A percentile compares a stretch with the other conserved stretches of the same genome.
These are phyloP conservation scores for Bremia lactucae DNA, from an alignment of 352 stramenopile species.

Conservation along the genomic window DNA sequence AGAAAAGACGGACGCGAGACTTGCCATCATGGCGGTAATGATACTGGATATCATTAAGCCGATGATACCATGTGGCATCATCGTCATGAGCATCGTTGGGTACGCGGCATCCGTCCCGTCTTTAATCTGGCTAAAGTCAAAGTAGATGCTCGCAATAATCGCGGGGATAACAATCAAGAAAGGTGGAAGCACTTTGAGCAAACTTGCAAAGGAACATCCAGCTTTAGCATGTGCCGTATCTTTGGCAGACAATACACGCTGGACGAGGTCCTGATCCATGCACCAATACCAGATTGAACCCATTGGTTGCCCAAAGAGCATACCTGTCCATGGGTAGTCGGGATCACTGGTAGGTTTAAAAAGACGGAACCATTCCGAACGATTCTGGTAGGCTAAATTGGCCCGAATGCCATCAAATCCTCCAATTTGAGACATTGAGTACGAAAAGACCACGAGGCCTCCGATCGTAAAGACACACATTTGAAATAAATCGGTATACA, in stretches of 20 bases:
- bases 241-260: constrained; percentile 59
- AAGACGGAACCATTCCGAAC: constrained; percentile 37
- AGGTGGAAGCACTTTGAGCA: constrained; percentile 54
- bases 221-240: constrained; percentile 50
- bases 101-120: constrained; percentile 52
- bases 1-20: constrained; percentile 51
- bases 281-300: constrained; percentile 67
- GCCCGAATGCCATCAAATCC: constrained; percentile 38
- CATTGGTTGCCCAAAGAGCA: constrained; percentile 52
- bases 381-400: constrained; percentile 33
- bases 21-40: constrained; percentile 65
- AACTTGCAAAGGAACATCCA: constrained; percentile 39
- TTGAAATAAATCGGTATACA: constrained; percentile 65
- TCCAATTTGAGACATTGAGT: constrained; percentile 43
- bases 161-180: constrained; percentile 63
- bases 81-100: constrained; percentile 48
- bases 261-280: constrained; percentile 61
- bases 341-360: constrained; percentile 39
- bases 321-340: constrained; percentile 62
- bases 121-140: constrained; percentile 41
- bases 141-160: constrained; percentile 47
- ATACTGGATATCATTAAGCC: constrained; percentile 61
- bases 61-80: constrained; percentile 55
- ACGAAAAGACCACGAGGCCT: constrained; percentile 43
- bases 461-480: constrained; percentile 55